Evolutionary conservation across 1,284 basidiomycete genomes (phyloP).

Genomic region (Leccinum huronense): DNA sequence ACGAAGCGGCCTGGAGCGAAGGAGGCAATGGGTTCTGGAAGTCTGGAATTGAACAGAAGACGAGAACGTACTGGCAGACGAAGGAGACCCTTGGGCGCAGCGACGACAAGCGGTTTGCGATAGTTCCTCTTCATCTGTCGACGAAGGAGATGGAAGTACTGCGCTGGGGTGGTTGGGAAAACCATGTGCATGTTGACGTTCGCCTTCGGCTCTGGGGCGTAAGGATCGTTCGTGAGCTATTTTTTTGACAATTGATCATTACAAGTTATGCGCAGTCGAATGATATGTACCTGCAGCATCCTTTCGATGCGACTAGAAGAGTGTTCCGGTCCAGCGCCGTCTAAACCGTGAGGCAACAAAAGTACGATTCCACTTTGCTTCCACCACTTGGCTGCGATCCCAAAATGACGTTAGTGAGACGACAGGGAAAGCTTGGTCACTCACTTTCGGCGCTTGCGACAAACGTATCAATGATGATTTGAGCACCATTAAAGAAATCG

Average conservation of each 20-base stretch:
- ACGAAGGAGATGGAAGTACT: constrained; percentile 86
- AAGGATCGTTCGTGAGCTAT: constrained; percentile 72
- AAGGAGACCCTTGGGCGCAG: constrained; percentile 79
- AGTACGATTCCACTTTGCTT: constrained; percentile 89
- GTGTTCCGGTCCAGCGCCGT: constrained; percentile 90
- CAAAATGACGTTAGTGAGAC: not conserved
- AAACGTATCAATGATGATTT: constrained; percentile 87
- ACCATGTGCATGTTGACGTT: constrained; percentile 81
- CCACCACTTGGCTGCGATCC: constrained; percentile 83
- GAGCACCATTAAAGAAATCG: constrained; percentile 91
- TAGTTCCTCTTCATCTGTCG: constrained; percentile 83
- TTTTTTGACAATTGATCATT: constrained; percentile 3
- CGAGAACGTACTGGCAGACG: constrained; percentile 64
- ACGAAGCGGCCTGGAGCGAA: constrained; percentile 71
- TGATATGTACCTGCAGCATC: constrained; percentile 68
- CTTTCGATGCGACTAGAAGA: constrained; percentile 83
- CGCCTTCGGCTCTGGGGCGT: constrained; percentile 37
- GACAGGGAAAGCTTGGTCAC: constrained; percentile 25
- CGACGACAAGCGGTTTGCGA: constrained; percentile 81
- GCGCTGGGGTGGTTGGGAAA: constrained; percentile 84
- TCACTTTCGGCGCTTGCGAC: constrained; percentile 78
- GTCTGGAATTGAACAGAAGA: not conserved
- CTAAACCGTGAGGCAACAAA: constrained; percentile 82
- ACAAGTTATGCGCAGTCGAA: not conserved
- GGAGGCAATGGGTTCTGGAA: not conserved